phyloP scores from a whole-genome alignment of 1,284 basidiomycete species.

The Agroathelia rolfsii region DNA sequence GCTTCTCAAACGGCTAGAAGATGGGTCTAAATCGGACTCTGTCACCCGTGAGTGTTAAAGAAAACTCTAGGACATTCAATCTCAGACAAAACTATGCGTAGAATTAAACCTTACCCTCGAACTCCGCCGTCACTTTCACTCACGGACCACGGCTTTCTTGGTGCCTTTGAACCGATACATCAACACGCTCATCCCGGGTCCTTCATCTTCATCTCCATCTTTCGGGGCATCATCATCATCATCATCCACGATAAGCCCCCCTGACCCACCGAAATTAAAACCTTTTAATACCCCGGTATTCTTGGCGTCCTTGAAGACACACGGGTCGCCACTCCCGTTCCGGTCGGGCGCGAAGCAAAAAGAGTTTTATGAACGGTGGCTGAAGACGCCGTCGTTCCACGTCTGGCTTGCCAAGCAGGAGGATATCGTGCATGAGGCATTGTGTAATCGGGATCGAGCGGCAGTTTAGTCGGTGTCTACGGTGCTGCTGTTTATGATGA shows the following conservation, averaged over 20 bases:
- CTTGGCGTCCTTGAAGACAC: conserved; percentile 70
- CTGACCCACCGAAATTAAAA: conserved; percentile 38
- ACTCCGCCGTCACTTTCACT: conserved; percentile 79
- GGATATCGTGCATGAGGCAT: conserved; percentile 47
- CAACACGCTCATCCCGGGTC: conserved; percentile 76
- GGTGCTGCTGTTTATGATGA: too few relatives aligned
- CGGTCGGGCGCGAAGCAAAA: conserved; percentile 49
- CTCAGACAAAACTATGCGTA: conserved; percentile 22
- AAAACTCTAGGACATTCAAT: conserved; percentile 2
- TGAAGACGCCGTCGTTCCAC: conserved; percentile 65
- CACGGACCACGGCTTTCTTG: conserved; percentile 83
- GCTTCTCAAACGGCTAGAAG: conserved; percentile 61
- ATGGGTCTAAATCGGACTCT: too few relatives aligned
- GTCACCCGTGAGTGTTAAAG: too few relatives aligned
- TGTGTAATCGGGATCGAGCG: conserved; percentile 16
- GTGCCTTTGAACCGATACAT: conserved; percentile 91
- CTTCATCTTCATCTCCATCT: conserved; percentile 17
- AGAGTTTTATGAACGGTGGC: conserved; percentile 68
- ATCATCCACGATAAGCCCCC: conserved; percentile 3
- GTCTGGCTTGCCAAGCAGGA: conserved; percentile 70
- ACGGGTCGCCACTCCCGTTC: conserved; percentile 75
- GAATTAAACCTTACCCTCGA: conserved; percentile 56
- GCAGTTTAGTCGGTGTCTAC: too few relatives aligned
- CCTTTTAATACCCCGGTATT: conserved; percentile 78
- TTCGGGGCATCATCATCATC: conserved; percentile 7